These are phyloP conservation scores for Mariannaea sp. DNA, from an alignment of 2,329 filamentous ascomycete species.

Conservation along the genomic window DNA sequence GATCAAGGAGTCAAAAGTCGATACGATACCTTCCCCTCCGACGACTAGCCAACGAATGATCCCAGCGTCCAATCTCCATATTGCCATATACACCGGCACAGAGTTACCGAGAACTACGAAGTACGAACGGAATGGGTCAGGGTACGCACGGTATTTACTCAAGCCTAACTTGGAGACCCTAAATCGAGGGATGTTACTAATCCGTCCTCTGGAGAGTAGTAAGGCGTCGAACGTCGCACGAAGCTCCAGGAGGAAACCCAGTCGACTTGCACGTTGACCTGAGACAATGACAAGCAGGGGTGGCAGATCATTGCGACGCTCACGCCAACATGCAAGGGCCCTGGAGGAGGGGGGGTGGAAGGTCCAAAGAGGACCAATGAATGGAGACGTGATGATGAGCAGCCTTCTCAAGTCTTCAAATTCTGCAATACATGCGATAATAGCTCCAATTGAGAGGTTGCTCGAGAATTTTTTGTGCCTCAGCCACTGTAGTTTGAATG, in stretches of 20 bases:
- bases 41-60: too few relatives aligned
- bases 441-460: constrained; percentile 8
- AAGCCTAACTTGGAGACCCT: neutral
- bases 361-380: neutral
- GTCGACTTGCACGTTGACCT: constrained; percentile 10
- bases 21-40: too few relatives aligned
- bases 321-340: neutral
- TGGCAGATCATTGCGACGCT: neutral
- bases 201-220: constrained; percentile 1
- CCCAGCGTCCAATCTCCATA: too few relatives aligned
- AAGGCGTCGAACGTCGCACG: constrained; percentile 9
- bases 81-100: too few relatives aligned
- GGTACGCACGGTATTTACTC: constrained; percentile 2
- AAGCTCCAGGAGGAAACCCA: neutral
- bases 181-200: constrained; percentile 3
- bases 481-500: constrained; percentile 10
- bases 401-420: neutral
- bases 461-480: constrained; percentile 5
- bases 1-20: too few relatives aligned
- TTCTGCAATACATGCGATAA: constrained; percentile 1
- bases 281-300: constrained; percentile 18
- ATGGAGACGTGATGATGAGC: constrained; percentile 6
- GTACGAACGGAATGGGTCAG: too few relatives aligned
- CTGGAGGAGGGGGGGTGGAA: neutral
- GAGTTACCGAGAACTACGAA: too few relatives aligned